Base-by-base conservation (phyloP, 2,329 filamentous ascomycete species). In the Cadophora sp. region DNA sequence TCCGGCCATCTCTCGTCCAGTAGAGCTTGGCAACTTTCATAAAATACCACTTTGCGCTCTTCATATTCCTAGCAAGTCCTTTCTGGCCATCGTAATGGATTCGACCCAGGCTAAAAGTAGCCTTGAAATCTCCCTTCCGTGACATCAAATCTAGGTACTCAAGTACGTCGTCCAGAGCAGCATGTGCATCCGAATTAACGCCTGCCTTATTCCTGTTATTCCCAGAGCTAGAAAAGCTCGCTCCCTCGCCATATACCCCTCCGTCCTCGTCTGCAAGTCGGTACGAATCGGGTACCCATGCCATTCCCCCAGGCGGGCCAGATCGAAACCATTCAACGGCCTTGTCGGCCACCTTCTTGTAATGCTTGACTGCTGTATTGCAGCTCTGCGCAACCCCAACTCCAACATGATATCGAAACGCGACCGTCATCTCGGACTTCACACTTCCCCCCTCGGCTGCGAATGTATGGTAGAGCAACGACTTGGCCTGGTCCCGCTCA, bases 161-260 rank as follows among this genome's bases (percentile, higher is more conserved):
- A 67, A 99, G 88, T 18, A 98, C 91, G 78, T 99, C 95, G 73
- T 97, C 94, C 66, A 97, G 87, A 18, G 93, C 92, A 0, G 94
- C 93, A 74, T 97, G 91, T 0, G 91, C 88, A 76, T 96, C 92
- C 2, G 93, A 92, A 71, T 91, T 90, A 1, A 89, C 85, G 65
- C 89, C 88, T 22, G 89, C 87, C 70, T 89, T 89, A 74, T 90
- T 86, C 4, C 94, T 93, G 76, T 97, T 94, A 65, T 87, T 85
- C 4, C 96, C 96, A 0, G 96, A 91, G 76, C 94, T 97, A 27
- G 91, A 90, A 47, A 91, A 92, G 76, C 95, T 98, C 14, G 96
- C 96, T 3, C 96, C 96, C 79, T 97, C 93, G 56, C 96, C 96
- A 77, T 97, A 99, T 7, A 97, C 91, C 51, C 96, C 96, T 8